Evolutionary conservation across 2,329 filamentous ascomycete species (phyloP).

Genomic region (Pseudogymnoascus sp.): DNA sequence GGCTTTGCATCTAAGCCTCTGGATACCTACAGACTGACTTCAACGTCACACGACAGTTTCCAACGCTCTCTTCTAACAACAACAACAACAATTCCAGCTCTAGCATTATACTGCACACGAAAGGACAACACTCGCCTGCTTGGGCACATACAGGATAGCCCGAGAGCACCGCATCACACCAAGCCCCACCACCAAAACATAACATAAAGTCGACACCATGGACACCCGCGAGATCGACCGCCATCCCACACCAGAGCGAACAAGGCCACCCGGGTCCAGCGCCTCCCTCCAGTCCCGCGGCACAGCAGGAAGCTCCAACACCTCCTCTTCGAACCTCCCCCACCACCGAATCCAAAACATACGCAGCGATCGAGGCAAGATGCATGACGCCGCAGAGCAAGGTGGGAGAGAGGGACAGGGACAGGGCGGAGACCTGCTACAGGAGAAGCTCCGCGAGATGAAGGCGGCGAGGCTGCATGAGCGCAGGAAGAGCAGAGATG

Average conservation of each 20-base stretch:
- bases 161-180: neutral
- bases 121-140: neutral
- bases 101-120: neutral
- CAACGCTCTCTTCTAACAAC: neutral
- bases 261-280: slow-evolving; percentile 4
- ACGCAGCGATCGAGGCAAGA: slow-evolving; percentile 1
- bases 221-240: neutral
- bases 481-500: slow-evolving; percentile 19
- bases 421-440: slow-evolving; percentile 20
- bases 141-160: neutral
- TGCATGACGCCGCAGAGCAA: neutral
- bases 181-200: neutral
- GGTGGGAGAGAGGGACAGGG: neutral
- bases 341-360: slow-evolving; percentile 8
- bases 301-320: neutral
- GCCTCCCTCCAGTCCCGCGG: neutral
- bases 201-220: neutral
- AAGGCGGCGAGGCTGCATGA: slow-evolving; percentile 26
- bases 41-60: neutral
- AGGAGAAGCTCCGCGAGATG: slow-evolving; percentile 29
- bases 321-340: slow-evolving; percentile 7
- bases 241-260: slow-evolving; percentile 4
- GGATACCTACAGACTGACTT: neutral
- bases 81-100: neutral
- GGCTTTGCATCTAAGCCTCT: slow-evolving; percentile 3